Evolutionary conservation across 176 grass and related monocot species (phyloP).

Genomic region (Ensete glaucum): DNA sequence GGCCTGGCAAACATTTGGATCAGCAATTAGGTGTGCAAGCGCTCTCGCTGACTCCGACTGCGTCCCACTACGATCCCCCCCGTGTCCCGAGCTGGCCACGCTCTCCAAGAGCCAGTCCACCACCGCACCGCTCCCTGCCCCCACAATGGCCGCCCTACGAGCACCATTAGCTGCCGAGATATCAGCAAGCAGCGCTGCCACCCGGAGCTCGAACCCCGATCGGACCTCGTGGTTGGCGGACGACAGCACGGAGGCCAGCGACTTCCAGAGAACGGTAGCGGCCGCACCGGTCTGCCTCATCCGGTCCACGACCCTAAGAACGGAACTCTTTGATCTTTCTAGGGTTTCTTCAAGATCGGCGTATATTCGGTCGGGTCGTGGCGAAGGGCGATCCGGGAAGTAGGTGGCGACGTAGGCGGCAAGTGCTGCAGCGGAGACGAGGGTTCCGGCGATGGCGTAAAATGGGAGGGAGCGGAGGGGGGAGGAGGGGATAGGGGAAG

Average conservation of each 20-base stretch:
- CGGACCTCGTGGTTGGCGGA: constrained; percentile 90
- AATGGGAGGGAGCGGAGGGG: not conserved
- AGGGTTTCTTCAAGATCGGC: constrained; percentile 67
- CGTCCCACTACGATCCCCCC: constrained; percentile 42
- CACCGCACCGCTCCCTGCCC: constrained; percentile 61
- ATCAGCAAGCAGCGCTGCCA: constrained; percentile 81
- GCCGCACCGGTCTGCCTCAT: constrained; percentile 67
- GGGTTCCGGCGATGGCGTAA: constrained; percentile 25
- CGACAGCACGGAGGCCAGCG: constrained; percentile 63
- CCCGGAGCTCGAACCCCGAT: constrained; percentile 77
- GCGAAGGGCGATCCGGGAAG: constrained; percentile 22
- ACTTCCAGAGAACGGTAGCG: constrained; percentile 60
- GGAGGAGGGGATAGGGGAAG: not conserved
- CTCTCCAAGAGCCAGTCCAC: constrained; percentile 87
- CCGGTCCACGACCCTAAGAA: constrained; percentile 47
- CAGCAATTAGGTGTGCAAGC: constrained; percentile 65
- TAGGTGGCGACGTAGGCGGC: constrained; percentile 23
- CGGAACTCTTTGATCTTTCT: constrained; percentile 49
- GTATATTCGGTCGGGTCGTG: constrained; percentile 29
- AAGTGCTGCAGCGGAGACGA: constrained; percentile 23
- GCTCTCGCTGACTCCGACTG: constrained; percentile 79
- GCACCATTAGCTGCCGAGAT: constrained; percentile 64
- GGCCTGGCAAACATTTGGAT: constrained; percentile 40
- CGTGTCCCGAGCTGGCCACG: constrained; percentile 26
- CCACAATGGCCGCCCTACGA: constrained; percentile 61